Evolutionary conservation across 257 asterid species (phyloP), one percentile per base, ranked within the genome.

Genomic region (Sherardia arvensis): DNA sequence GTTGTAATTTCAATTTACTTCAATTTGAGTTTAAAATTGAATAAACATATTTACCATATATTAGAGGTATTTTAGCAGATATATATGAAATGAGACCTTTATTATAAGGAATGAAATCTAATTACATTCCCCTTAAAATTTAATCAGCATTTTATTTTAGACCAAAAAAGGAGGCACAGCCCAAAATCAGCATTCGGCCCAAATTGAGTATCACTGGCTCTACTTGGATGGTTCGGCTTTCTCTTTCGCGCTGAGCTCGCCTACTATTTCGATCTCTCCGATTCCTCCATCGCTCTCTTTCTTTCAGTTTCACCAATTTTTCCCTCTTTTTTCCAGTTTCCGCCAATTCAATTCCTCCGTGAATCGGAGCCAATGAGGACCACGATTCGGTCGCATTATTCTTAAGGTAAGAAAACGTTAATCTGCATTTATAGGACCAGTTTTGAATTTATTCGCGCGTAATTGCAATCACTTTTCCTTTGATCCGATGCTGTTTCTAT

Each of bases 351-450:
- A 61, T 69, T 59, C 54, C 27, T 61, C 4, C 56, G 49, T 45
- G 53, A 61, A 14, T 28, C 48, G 45, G 62, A 33, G 28, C 51
- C 63, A 18, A 54, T 32, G 60, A 30, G 51, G 30, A 34, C 12
- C 18, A 21, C 21, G 22, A 26, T 67, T 57, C 57, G 18, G 28
- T 27, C 32, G 64, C 69, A 20, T 36, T 53, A 30, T 60, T 21
- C 11, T 40, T 53, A 58, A 61, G 74, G 74, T 69, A 62, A 69
- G 30, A 29, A 47, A n/a, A n/a, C 4, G 27, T 48, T 59, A 14
- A 47, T 29, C 32, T 27, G 11, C 53, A 14, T 59, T 68, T 59
- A 21, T 27, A n/a, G 48, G 8, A 12, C 28, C 17, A 26, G 7
- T 43, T 18, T 23, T 40, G 2, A 11, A 40, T 18, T 56, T 15